phyloP scores from a whole-genome alignment of 495 filamentous ascomycete species.

The Neurospora sp. region DNA sequence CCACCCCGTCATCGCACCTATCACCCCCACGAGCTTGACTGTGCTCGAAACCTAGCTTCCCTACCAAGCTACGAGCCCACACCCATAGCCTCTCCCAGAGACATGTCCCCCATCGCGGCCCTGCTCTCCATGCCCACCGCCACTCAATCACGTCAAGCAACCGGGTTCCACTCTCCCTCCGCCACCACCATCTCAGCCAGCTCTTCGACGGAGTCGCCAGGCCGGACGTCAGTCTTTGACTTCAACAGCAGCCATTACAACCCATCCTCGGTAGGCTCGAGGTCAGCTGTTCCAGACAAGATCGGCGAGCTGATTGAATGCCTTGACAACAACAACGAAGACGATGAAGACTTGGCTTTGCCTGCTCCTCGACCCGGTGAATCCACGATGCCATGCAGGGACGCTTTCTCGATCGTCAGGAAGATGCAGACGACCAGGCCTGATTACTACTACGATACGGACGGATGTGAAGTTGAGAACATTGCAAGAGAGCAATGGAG shows the following conservation, averaged over 20 bases:
- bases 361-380: conserved; percentile 13
- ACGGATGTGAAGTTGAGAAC: not conserved
- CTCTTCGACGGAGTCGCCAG: not conserved
- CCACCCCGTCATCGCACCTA: not conserved
- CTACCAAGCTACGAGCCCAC: not conserved
- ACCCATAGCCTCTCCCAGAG: not conserved
- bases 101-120: not conserved
- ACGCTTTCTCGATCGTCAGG: conserved; percentile 14
- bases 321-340: not conserved
- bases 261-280: not conserved
- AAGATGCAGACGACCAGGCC: conserved; percentile 5
- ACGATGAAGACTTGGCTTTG: conserved; percentile 4
- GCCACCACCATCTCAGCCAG: not conserved
- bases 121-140: not conserved
- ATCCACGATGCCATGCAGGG: conserved; percentile 20
- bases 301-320: not conserved
- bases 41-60: not conserved
- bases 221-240: not conserved
- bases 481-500: conserved; percentile 10
- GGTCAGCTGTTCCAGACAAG: not conserved
- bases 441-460: conserved; percentile 8
- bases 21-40: not conserved
- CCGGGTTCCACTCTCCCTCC: not conserved
- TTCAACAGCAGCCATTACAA: not conserved
- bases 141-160: not conserved